Evolutionary conservation across 345 rosid species (phyloP).

Genomic region (Syzygium aqueum): DNA sequence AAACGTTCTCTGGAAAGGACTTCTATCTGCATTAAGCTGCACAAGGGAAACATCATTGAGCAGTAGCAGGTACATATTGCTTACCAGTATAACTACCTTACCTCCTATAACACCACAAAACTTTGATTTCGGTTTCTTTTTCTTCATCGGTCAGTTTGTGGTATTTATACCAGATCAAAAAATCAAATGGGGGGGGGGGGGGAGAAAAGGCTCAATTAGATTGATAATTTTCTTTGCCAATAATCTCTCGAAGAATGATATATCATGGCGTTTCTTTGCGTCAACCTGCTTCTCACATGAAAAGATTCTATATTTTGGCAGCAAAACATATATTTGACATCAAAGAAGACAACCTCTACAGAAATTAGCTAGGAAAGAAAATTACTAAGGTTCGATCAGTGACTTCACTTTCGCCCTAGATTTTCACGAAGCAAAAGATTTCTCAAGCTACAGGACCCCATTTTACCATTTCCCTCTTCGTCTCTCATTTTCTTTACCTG

Average conservation of each 20-base stretch:
- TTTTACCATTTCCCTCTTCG: not conserved
- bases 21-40: constrained; percentile 88
- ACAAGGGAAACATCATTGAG: not conserved
- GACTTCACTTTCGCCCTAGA: not conserved
- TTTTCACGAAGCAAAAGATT: not conserved
- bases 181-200: no score
- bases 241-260: not conserved
- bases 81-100: not conserved
- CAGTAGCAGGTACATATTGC: not conserved
- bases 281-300: not conserved
- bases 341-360: not conserved
- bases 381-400: not conserved
- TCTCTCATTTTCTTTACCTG: not conserved
- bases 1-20: constrained; percentile 92
- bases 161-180: not conserved
- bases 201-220: not conserved
- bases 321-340: not conserved
- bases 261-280: not conserved
- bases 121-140: not conserved
- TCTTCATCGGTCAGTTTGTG: not conserved
- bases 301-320: not conserved
- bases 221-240: not conserved
- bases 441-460: not conserved
- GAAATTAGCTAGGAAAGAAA: not conserved
- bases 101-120: not conserved